phyloP scores from a whole-genome alignment of 2,329 filamentous ascomycete species.

The Alternaria brassicicola region DNA sequence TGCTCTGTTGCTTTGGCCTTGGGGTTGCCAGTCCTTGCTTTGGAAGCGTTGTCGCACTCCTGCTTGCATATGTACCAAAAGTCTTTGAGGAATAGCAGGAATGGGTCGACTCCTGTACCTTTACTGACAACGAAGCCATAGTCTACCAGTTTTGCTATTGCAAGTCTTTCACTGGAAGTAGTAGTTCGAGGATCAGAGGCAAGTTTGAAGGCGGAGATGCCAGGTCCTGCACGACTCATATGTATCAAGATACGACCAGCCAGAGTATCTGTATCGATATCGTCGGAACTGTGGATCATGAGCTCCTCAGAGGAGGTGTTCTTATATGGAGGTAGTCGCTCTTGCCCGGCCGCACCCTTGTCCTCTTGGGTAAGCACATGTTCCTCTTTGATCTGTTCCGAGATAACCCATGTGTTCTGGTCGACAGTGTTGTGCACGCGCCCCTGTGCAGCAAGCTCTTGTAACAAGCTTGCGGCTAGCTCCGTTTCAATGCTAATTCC shows the following conservation, averaged over 20 bases:
- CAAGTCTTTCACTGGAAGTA: neutral
- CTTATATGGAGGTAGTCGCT: too few species aligned
- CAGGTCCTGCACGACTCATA: neutral
- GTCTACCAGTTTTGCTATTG: neutral
- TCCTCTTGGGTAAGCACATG: too few species aligned
- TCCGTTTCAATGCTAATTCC: neutral
- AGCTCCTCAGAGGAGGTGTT: too few species aligned
- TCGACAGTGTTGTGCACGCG: slow-evolving; percentile 25
- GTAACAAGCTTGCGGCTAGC: neutral
- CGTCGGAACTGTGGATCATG: too few species aligned
- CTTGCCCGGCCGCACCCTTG: too few species aligned
- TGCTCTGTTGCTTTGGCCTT: slow-evolving; percentile 69
- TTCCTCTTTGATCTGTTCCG: neutral
- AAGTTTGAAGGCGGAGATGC: neutral
- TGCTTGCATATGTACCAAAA: slow-evolving; percentile 67
- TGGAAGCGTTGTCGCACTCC: slow-evolving; percentile 70
- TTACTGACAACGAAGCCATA: neutral
- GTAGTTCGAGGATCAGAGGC: neutral
- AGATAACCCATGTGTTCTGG: slow-evolving; percentile 25
- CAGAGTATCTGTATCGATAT: neutral
- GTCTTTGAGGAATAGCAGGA: slow-evolving; percentile 85
- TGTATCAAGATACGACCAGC: neutral
- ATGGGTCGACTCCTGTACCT: slow-evolving; percentile 80
- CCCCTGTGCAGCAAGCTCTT: slow-evolving; percentile 5
- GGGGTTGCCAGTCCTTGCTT: slow-evolving; percentile 67